These are phyloP conservation scores for Yarrowia keelungensis DNA, from an alignment of 805 yeast species.

Conservation along the genomic window DNA sequence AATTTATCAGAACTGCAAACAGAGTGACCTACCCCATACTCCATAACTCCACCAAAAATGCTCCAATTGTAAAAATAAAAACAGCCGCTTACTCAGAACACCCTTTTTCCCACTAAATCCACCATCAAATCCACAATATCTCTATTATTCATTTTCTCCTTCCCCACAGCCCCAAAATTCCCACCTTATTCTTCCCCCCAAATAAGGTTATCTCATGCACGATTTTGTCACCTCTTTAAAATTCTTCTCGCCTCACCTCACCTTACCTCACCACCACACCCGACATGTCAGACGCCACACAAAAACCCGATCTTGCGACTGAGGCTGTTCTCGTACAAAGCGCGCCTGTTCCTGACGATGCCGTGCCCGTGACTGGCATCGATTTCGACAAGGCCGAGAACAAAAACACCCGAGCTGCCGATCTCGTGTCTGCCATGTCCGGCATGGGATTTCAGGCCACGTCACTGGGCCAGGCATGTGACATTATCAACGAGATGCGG, in stretches of 20 bases:
- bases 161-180: too few relatives aligned
- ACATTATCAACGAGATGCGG: slow-evolving; percentile 91
- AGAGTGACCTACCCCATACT: too few relatives aligned
- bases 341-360: slow-evolving; percentile 81
- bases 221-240: background rate
- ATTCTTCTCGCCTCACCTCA: background rate
- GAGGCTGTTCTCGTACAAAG: slow-evolving; percentile 92
- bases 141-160: too few relatives aligned
- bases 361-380: slow-evolving; percentile 81
- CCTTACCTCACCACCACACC: too few relatives aligned
- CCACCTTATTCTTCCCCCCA: background rate
- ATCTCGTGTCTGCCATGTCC: slow-evolving; percentile 81
- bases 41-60: too few relatives aligned
- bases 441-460: slow-evolving; percentile 98
- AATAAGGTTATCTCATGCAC: slow-evolving; percentile 1
- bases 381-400: slow-evolving; percentile 85
- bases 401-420: slow-evolving; percentile 77
- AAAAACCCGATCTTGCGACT: slow-evolving; percentile 71
- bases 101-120: too few relatives aligned
- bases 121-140: too few relatives aligned
- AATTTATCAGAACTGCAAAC: too few relatives aligned
- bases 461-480: slow-evolving; percentile 85
- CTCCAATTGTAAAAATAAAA: too few relatives aligned
- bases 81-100: too few relatives aligned
- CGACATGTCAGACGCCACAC: slow-evolving; percentile 27